These are phyloP conservation scores for Verticillium albo-atrum DNA, from an alignment of 2,329 filamentous ascomycete genomes.

Conservation along the genomic window DNA sequence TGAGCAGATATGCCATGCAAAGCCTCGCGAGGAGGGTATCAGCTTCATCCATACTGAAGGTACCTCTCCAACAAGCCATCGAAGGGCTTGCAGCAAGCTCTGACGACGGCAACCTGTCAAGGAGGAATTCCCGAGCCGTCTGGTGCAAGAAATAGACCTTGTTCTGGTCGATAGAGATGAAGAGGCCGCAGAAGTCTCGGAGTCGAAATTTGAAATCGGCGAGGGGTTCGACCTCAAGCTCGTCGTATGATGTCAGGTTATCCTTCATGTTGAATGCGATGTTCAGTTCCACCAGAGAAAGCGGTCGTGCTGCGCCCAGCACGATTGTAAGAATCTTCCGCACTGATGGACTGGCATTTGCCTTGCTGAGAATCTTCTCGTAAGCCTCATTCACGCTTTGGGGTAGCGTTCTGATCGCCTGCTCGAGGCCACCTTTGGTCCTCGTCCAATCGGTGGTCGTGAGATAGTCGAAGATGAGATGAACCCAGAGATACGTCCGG, in stretches of 20 bases:
- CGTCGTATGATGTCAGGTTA: too few relatives aligned
- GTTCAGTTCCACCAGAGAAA: background rate
- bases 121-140: background rate
- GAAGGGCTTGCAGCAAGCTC: background rate
- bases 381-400: background rate
- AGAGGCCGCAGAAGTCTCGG: background rate
- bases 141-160: background rate
- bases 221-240: background rate
- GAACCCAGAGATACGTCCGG: constrained; percentile 1
- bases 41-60: background rate
- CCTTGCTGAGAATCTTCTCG: background rate
- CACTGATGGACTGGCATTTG: background rate
- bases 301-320: background rate
- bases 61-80: background rate
- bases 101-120: background rate
- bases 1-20: background rate
- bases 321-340: background rate
- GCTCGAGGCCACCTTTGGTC: background rate
- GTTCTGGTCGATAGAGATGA: background rate
- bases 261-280: background rate
- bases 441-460: background rate
- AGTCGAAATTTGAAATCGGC: background rate
- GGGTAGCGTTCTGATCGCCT: background rate
- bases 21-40: background rate
- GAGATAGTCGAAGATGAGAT: constrained; percentile 1